Evolutionary conservation across 164 flowering plant species (phyloP).

Genomic region (Vitis rotundifolia): DNA sequence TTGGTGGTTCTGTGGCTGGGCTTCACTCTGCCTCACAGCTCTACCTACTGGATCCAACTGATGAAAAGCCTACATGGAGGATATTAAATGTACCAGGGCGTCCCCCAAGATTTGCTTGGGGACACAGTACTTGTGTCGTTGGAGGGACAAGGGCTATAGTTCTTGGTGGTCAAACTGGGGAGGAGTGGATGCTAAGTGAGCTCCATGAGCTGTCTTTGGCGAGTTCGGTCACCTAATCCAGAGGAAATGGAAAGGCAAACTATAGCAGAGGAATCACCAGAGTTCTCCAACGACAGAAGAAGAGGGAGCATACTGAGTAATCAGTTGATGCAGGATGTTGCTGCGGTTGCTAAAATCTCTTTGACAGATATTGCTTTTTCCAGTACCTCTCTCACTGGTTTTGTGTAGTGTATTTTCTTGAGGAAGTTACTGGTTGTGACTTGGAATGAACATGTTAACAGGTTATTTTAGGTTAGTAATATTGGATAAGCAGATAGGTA

Average conservation of each 20-base stretch:
- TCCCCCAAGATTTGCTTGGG: slow-evolving; percentile 94
- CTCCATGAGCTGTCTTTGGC: slow-evolving; percentile 81
- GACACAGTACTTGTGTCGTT: slow-evolving; percentile 90
- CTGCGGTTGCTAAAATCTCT: too few species aligned
- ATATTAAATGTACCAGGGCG: slow-evolving; percentile 81
- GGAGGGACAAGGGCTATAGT: slow-evolving; percentile 92
- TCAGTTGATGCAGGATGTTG: not conserved
- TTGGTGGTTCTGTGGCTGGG: slow-evolving; percentile 96
- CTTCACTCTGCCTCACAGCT: slow-evolving; percentile 93
- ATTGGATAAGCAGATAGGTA: too few species aligned
- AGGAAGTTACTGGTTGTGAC: slow-evolving; percentile 9
- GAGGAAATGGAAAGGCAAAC: too few species aligned
- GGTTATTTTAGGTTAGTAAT: too few species aligned
- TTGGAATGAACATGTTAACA: slow-evolving; percentile 2
- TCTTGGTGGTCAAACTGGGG: slow-evolving; percentile 92
- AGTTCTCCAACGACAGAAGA: too few species aligned
- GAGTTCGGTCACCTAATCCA: slow-evolving; percentile 32
- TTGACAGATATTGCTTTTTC: too few species aligned
- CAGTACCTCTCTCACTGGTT: slow-evolving; percentile 2
- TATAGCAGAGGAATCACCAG: too few species aligned
- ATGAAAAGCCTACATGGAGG: slow-evolving; percentile 96
- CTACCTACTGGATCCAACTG: slow-evolving; percentile 81
- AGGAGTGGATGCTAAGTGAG: slow-evolving; percentile 93
- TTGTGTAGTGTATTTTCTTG: slow-evolving; percentile 14
- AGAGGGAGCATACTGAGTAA: too few species aligned